Conservation (phyloP, 2,329 filamentous ascomycete genomes). For the Neofusicoccum sp. region DNA sequence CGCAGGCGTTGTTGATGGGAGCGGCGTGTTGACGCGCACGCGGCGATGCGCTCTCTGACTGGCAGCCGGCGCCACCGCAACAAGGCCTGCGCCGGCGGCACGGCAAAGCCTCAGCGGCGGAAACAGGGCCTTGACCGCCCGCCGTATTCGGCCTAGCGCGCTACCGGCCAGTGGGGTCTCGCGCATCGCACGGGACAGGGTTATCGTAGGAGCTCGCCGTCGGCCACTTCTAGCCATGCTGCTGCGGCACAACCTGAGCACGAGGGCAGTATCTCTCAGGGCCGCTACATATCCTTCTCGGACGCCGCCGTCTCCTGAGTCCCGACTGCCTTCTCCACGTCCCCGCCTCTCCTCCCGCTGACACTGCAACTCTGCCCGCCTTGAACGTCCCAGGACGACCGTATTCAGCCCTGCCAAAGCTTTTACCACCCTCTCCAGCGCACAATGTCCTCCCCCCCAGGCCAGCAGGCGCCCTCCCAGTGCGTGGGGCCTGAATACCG, state of each 20-base stretch:
- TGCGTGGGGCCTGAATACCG: slow-evolving; percentile 79
- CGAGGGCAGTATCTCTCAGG: neutral
- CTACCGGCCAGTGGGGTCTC: slow-evolving; percentile 19
- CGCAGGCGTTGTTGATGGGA: neutral
- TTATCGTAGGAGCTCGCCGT: slow-evolving; percentile 30
- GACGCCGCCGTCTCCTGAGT: neutral
- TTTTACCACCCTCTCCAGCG: neutral
- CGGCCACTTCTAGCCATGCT: slow-evolving; percentile 25
- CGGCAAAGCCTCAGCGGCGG: neutral
- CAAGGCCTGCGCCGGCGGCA: neutral
- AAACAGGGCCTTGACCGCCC: slow-evolving; percentile 20
- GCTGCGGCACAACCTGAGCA: slow-evolving; percentile 7
- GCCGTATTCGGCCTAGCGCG: slow-evolving; percentile 25
- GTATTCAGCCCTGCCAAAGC: neutral
- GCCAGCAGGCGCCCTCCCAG: slow-evolving; percentile 48
- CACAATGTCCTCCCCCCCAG: slow-evolving; percentile 20
- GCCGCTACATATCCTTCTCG: slow-evolving; percentile 1
- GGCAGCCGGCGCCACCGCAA: neutral
- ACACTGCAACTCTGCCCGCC: neutral
- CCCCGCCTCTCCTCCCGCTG: neutral
- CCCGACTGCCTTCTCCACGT: neutral
- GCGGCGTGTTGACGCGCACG: slow-evolving; percentile 10
- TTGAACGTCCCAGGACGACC: neutral
- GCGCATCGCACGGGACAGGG: slow-evolving; percentile 8
- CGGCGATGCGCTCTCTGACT: neutral